Evolutionary conservation across 2,329 filamentous ascomycete species (phyloP).

Genomic region (Fusarium cyanostomum): DNA sequence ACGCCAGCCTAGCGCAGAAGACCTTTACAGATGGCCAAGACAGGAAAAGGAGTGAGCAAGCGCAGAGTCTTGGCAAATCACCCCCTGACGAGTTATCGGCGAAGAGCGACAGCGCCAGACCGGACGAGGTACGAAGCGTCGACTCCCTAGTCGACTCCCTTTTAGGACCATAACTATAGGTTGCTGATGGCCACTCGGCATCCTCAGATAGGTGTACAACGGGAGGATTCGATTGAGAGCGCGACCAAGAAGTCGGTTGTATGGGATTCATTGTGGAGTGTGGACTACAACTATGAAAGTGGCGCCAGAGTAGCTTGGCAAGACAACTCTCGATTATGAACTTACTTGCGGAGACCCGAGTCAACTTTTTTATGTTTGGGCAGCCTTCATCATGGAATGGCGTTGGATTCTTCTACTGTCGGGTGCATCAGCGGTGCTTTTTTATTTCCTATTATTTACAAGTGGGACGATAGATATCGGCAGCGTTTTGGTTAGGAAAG

Average conservation of each 20-base stretch:
- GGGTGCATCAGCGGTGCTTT: conserved; percentile 25
- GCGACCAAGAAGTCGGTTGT: conserved; percentile 63
- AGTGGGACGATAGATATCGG: conserved; percentile 17
- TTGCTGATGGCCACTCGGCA: conserved; percentile 47
- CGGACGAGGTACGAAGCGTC: conserved; percentile 64
- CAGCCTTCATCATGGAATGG: conserved; percentile 20
- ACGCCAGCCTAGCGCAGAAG: conserved; percentile 31
- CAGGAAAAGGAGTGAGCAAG: conserved; percentile 25
- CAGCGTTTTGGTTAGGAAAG: conserved; percentile 6
- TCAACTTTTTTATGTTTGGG: conserved; percentile 1
- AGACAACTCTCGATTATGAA: neutral
- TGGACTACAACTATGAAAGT: conserved; percentile 66
- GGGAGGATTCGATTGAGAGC: conserved; percentile 53
- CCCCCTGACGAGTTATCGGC: conserved; percentile 42
- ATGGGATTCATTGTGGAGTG: conserved; percentile 70
- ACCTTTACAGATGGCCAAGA: conserved; percentile 14
- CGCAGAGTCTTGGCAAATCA: conserved; percentile 33
- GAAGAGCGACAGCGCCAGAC: conserved; percentile 37
- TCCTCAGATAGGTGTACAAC: conserved; percentile 45
- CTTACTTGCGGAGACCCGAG: neutral
- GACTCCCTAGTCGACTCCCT: conserved; percentile 63
- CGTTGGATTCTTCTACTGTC: conserved; percentile 20
- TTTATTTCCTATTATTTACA: conserved; percentile 14
- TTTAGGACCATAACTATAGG: conserved; percentile 58
- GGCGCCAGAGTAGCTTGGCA: conserved; percentile 35